Percentiles rank a stretch among this genome's conserved stretches.
These are phyloP conservation scores for Chaetomium fimeti DNA, from an alignment of 495 filamentous ascomycete species.

Conservation along the genomic window DNA sequence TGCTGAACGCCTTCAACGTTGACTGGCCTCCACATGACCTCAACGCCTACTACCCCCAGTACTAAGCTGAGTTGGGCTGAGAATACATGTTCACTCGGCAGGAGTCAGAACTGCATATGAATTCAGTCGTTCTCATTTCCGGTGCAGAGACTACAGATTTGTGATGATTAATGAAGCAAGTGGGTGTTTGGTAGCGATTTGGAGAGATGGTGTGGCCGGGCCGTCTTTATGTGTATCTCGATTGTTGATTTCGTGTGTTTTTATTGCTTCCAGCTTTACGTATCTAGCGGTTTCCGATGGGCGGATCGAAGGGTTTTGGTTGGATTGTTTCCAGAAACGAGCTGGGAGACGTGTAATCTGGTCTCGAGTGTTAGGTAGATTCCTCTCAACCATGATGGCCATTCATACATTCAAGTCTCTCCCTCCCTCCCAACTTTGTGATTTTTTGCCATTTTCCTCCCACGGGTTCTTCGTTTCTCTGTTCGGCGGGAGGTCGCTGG, in stretches of 20 bases:
- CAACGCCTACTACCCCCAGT: conserved; percentile 30
- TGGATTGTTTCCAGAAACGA: conserved; percentile 5
- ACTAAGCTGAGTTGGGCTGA: conserved; percentile 14
- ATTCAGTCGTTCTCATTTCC: neutral
- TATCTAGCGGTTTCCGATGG: conserved; percentile 2
- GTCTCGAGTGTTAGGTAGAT: conserved; percentile 12
- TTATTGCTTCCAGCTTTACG: neutral
- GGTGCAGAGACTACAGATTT: neutral
- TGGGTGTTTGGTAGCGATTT: conserved; percentile 10
- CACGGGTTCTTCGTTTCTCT: neutral
- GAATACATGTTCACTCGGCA: neutral
- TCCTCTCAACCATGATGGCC: conserved; percentile 1
- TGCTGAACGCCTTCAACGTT: conserved; percentile 37
- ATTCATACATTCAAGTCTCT: neutral
- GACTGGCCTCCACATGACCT: conserved; percentile 46
- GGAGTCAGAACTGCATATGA: neutral
- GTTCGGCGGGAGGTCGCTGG: too few species aligned
- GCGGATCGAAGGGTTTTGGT: conserved; percentile 1
- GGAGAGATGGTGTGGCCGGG: conserved; percentile 8
- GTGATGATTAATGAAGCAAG: conserved; percentile 30
- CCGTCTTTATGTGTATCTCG: conserved; percentile 20
- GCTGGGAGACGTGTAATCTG: conserved; percentile 1
- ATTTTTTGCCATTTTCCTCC: neutral
- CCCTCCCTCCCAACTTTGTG: neutral
- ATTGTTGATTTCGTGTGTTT: conserved; percentile 9